Base-by-base conservation (phyloP, 305 asterid genomes). In the Fraxinus albicans region DNA sequence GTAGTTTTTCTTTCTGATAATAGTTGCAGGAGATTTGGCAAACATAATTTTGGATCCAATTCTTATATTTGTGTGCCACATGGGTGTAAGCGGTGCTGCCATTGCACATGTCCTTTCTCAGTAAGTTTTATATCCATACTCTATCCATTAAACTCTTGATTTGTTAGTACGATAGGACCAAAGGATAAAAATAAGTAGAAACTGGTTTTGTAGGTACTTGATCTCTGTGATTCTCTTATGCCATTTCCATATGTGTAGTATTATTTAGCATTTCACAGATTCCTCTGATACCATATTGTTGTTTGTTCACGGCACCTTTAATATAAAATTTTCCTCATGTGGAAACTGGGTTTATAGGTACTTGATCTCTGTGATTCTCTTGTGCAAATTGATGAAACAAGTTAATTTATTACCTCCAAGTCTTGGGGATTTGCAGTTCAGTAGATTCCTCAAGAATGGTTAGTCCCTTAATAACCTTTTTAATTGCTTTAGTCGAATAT, bases 31-130 rank as follows among this genome's bases (percentile, higher is more conserved):
- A 69, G 98, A 96, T 77, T 73, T 90, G 15, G 80, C 91, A 77
- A 96, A 94, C 38, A 90, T 96, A 79, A 88, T 94, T 10, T 87
- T 96, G 90, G 99, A 96, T 82, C 98, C 97, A 3, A 96, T 96
- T 63, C 85, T 96, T 81, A 96, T 96, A 82, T 96, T 94, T 60
- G 90, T 78, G 15, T 93, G 90, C 73, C 93, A 86, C 31, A 29
- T 91, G 87, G 99, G 99, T 8, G 99, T 94, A 17, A 82, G 91
- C 50, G 99, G 99, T 79, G 99, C 99, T 21, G 99, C 99, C 87
- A 96, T 96, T 85, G 98, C 99, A 83, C 99, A 94, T 86, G 99
- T 96, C 44, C 86, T 94, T 55, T 94, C 99, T 42, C 99, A 94
- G 99, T 96, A 86, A 88, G 96, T 83, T 83, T 63, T 9, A 6